Base-by-base conservation (phyloP, 768 basidiomycete species). In the Tylopilus sp. region DNA sequence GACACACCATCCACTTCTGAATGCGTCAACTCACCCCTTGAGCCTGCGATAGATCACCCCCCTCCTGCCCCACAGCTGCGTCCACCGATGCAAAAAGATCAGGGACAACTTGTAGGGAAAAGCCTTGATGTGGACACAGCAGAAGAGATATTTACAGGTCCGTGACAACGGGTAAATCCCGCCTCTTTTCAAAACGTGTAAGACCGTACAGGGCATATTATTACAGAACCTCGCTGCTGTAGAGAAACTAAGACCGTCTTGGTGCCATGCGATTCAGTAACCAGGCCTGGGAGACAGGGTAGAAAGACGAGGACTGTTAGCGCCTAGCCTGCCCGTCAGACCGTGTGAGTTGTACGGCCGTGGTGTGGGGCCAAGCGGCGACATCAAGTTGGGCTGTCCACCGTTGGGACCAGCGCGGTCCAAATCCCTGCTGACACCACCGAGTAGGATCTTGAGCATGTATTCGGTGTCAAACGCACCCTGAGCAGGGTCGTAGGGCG, bases 361-460 rank as follows among this genome's bases (percentile, higher is more conserved):
- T 5, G 33, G 17, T 8, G 52, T 10, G 33, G 21, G 6, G 25
- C 26, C 45, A 7, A 30, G 0, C 17, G 59, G 58, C 4, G 52
- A 51, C 47, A 58, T 15, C 13, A 69, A 11, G 15, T 51, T 6
- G 7, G 53, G 38, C 1, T 44, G 44, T 17, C 48, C 41, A 22
- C 40, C 43, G 50, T 44, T 54, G 12, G 49, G 51, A 1, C 46
- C 50, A 31, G 51, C 26, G 2, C 44, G 55, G 44, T 64, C 64
- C 12, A 60, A 8, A 12, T 57, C 57, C 48, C 59, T 53, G 40
- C 54, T 45, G 15, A 68, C 3, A 43, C 64, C 51, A 4, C 69
- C 69, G 18, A 69, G 62, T 12, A 69, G 62, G 41, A 69, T 67
- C 59, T 70, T 69, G 17, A 70, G 28, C 69, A 69, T 69, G 52